Conservation (phyloP, 805 yeast genomes). For the Zygoascus tannicola region DNA sequence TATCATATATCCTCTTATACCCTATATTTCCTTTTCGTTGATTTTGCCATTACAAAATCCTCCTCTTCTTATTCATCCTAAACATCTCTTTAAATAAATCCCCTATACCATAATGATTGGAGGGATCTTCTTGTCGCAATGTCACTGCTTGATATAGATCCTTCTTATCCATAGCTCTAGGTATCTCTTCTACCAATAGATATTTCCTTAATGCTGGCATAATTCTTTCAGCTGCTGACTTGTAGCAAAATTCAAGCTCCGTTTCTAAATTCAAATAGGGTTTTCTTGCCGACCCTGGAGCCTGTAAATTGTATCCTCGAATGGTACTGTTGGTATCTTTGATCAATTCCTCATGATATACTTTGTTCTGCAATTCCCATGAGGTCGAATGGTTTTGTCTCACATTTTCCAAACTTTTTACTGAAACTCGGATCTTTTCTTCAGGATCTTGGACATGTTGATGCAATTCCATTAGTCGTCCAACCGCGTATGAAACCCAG, state of each 20-base stretch:
- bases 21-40: too few species aligned
- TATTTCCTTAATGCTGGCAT: slow-evolving; percentile 8
- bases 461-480: neutral
- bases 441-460: neutral
- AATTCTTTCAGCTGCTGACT: slow-evolving; percentile 24
- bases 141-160: neutral
- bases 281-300: slow-evolving; percentile 51
- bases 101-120: slow-evolving; percentile 24
- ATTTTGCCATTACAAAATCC: too few species aligned
- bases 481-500: slow-evolving; percentile 3
- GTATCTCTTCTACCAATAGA: slow-evolving; percentile 2
- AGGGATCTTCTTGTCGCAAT: slow-evolving; percentile 17
- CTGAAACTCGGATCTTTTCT: neutral
- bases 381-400: slow-evolving; percentile 7
- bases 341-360: slow-evolving; percentile 31
- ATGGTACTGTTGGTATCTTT: slow-evolving; percentile 38
- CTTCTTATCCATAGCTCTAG: neutral
- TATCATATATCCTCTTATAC: too few species aligned
- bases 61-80: neutral
- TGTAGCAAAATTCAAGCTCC: slow-evolving; percentile 36
- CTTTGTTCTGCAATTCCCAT: slow-evolving; percentile 33
- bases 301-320: slow-evolving; percentile 53
- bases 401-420: neutral
- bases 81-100: slow-evolving; percentile 19
- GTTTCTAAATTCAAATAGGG: slow-evolving; percentile 39